Evolutionary conservation across 768 basidiomycete species (phyloP), one percentile per base, ranked within the genome.

Genomic region (Lentinula boryana): DNA sequence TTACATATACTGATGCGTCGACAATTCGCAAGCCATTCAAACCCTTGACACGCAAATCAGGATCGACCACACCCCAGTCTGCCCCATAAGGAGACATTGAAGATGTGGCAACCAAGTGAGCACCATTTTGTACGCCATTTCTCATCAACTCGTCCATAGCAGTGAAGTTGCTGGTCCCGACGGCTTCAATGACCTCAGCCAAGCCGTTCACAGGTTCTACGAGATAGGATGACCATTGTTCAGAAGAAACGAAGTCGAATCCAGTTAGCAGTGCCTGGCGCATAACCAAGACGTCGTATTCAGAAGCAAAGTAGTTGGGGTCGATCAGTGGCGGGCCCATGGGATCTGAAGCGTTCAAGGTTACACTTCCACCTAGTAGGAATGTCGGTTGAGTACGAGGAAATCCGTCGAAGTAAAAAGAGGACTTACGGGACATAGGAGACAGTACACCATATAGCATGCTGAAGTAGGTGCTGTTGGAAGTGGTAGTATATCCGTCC

Each of bases 151-250:
- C 33, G 18, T 53, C 51, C 51, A 53, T 53, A 7, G 51, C 51
- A 3, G 51, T 33, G 35, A 53, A 53, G 32, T 53, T 15, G 3
- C 43, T 15, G 41, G 69, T 71, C 1, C 58, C 70, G 58, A 76
- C 73, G 2, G 68, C 70, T 27, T 13, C n/a, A 16, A 64, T 65
- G 10, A 70, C 68, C 27, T 69, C 69, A n/a, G 55, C 33, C 3
- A 61, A 23, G 4, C 33, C 48, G 2, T 35, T 36, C 16, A 35
- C 27, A 21, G 60, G 60, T 9, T 7, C 13, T 16, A 36, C 27
- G 32, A 62, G 33, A 38, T 62, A 62, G 13, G 31, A 32, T 16
- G 31, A 16, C 54, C 53, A 62, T 33, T 54, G 23, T 35, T 15
- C 18, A 10, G 60, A 31, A 13, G 40, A 44, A 16, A 62, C 8